Evolutionary conservation across 345 rosid genomes (phyloP).

Genomic region (Aurinia saxatilis): DNA sequence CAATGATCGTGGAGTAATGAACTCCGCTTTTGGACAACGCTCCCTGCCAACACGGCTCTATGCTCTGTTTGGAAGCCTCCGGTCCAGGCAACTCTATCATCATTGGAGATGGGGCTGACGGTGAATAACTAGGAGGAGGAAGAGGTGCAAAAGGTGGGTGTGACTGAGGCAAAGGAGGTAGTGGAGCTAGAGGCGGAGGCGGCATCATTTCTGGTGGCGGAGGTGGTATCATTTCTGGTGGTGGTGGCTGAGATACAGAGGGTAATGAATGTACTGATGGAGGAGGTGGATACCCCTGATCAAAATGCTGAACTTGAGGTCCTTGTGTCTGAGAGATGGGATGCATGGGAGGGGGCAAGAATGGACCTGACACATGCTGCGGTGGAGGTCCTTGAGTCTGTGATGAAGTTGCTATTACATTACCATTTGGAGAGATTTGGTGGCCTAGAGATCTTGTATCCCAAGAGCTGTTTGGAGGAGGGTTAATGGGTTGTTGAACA

Average conservation of each 20-base stretch:
- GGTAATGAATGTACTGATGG: slow-evolving; percentile 30
- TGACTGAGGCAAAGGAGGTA: slow-evolving; percentile 67
- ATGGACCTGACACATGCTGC: slow-evolving; percentile 48
- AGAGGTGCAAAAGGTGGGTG: slow-evolving; percentile 70
- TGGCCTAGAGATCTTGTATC: slow-evolving; percentile 57
- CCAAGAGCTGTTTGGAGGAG: slow-evolving; percentile 69
- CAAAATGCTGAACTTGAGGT: slow-evolving; percentile 53
- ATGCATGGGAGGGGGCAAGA: slow-evolving; percentile 63
- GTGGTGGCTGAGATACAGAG: slow-evolving; percentile 28
- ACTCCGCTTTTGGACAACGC: slow-evolving; percentile 79
- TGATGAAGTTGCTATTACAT: slow-evolving; percentile 42
- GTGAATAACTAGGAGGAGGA: slow-evolving; percentile 84
- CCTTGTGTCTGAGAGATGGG: slow-evolving; percentile 70
- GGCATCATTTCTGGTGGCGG: slow-evolving; percentile 37
- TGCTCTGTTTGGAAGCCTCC: slow-evolving; percentile 38
- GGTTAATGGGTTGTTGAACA: slow-evolving; percentile 57
- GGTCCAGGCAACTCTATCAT: slow-evolving; percentile 33
- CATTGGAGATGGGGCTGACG: slow-evolving; percentile 45
- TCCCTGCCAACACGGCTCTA: slow-evolving; percentile 74
- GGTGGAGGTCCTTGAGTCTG: slow-evolving; percentile 21
- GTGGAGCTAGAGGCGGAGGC: slow-evolving; percentile 46
- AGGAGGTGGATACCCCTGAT: slow-evolving; percentile 52
- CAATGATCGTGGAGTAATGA: slow-evolving; percentile 77
- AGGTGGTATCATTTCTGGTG: slow-evolving; percentile 36
- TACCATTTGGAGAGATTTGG: slow-evolving; percentile 45